phyloP scores from a whole-genome alignment of 2,329 filamentous ascomycete species.

The Macrophomina tecta region DNA sequence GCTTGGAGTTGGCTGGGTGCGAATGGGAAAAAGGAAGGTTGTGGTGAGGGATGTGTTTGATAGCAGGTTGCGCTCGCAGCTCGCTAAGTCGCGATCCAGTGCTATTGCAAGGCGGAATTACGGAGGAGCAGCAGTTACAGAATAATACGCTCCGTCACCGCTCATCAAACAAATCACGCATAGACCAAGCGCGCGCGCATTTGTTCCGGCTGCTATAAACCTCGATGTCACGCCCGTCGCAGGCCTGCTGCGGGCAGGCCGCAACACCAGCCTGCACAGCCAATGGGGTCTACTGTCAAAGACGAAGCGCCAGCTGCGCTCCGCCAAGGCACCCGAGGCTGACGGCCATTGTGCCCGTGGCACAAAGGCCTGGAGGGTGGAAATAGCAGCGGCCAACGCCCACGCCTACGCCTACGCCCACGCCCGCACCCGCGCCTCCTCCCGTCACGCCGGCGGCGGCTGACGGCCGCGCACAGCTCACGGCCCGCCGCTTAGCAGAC shows the following conservation, averaged over 20 bases:
- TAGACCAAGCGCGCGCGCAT: conserved; percentile 23
- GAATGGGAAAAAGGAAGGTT: conserved; percentile 22
- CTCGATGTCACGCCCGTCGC: background rate
- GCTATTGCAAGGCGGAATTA: conserved; percentile 27
- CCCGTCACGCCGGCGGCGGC: background rate
- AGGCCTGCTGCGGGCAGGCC: background rate
- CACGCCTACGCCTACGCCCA: background rate
- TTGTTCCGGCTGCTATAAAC: conserved; percentile 26
- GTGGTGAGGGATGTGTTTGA: conserved; percentile 27
- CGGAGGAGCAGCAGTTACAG: conserved; percentile 27
- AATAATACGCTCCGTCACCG: conserved; percentile 27
- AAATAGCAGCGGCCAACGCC: conserved; percentile 6
- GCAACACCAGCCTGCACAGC: conserved; percentile 13
- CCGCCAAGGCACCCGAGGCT: conserved; percentile 27
- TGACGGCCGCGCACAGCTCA: conserved; percentile 4
- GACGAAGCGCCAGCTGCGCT: conserved; percentile 4
- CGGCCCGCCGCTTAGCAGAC: background rate
- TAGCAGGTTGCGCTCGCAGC: conserved; percentile 25
- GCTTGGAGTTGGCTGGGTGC: conserved; percentile 3
- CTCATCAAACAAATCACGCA: conserved; percentile 27
- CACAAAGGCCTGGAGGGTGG: conserved; percentile 17
- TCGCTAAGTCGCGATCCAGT: conserved; percentile 25
- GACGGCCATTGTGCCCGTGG: conserved; percentile 21
- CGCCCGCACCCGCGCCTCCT: background rate
- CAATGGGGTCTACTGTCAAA: conserved; percentile 14